Conservation (phyloP, 2,329 filamentous ascomycete species). For the Cladophialophora yegresii region DNA sequence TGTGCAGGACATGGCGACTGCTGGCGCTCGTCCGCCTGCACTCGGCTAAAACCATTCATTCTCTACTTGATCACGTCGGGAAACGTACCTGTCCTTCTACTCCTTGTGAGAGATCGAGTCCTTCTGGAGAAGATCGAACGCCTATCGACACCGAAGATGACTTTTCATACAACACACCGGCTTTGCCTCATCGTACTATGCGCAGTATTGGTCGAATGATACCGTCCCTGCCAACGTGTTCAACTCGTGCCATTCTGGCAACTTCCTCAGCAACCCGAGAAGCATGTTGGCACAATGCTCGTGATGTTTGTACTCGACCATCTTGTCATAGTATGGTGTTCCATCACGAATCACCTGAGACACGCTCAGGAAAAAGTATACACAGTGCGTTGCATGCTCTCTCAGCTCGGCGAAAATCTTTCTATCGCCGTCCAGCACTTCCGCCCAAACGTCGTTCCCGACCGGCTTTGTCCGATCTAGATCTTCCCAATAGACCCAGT, state of each 20-base stretch:
- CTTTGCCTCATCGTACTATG: background rate
- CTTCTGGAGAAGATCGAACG: background rate
- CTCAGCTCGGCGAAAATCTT: conserved; percentile 13
- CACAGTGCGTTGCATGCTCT: conserved; percentile 11
- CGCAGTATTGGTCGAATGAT: conserved; percentile 12
- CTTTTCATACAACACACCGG: background rate
- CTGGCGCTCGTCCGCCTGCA: too few species aligned
- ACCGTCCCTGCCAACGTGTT: conserved; percentile 14
- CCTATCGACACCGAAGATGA: conserved; percentile 1
- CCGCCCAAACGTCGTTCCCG: conserved; percentile 9
- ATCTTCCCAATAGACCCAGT: conserved; percentile 14
- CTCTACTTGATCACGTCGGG: too few species aligned
- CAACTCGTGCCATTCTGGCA: conserved; percentile 14
- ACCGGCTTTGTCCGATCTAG: conserved; percentile 12
- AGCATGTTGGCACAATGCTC: conserved; percentile 12
- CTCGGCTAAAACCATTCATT: too few species aligned
- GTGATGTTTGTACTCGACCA: conserved; percentile 7
- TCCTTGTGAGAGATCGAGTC: too few species aligned
- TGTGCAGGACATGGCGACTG: too few species aligned
- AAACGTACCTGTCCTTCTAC: too few species aligned
- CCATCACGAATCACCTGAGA: conserved; percentile 10
- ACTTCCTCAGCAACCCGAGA: conserved; percentile 4
- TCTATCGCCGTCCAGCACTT: conserved; percentile 10
- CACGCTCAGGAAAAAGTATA: conserved; percentile 5
- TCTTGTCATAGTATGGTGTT: conserved; percentile 14